phyloP scores from a whole-genome alignment of 192 early-diverging fungal species.

The Entomortierella lignicola region DNA sequence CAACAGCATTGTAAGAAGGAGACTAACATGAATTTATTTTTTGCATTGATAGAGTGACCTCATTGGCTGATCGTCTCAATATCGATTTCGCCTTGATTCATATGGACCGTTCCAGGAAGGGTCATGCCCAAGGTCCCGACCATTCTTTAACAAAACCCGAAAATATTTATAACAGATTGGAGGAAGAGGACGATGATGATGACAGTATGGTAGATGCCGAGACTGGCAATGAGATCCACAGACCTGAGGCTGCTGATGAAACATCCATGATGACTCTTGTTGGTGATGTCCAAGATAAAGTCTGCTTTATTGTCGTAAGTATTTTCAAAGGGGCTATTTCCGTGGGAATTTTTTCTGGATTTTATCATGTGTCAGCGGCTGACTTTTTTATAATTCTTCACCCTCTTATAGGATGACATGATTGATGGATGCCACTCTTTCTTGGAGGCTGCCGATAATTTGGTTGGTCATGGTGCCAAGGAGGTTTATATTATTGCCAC shows the following conservation, averaged over 20 bases:
- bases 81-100: slow-evolving; percentile 98
- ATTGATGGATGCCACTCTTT: slow-evolving; percentile 93
- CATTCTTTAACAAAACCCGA: slow-evolving; percentile 30
- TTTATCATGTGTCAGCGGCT: neutral
- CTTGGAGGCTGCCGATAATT: slow-evolving; percentile 89
- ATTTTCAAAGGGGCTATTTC: neutral
- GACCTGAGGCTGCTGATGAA: slow-evolving; percentile 50
- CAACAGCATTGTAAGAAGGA: too few relatives aligned
- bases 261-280: slow-evolving; percentile 84
- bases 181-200: slow-evolving; percentile 60
- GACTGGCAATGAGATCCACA: slow-evolving; percentile 60
- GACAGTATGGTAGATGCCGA: slow-evolving; percentile 55
- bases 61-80: slow-evolving; percentile 92
- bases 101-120: slow-evolving; percentile 74
- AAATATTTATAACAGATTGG: slow-evolving; percentile 48
- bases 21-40: too few relatives aligned
- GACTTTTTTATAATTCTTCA: neutral
- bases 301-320: slow-evolving; percentile 85
- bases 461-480: slow-evolving; percentile 83
- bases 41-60: slow-evolving; percentile 78
- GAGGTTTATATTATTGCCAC: slow-evolving; percentile 92
- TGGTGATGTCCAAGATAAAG: slow-evolving; percentile 88
- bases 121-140: slow-evolving; percentile 36
- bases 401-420: slow-evolving; percentile 82
- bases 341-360: neutral